Evolutionary conservation across 192 early-diverging fungal species (phyloP).

Genomic region (Borealophlyctis nickersoniae): DNA sequence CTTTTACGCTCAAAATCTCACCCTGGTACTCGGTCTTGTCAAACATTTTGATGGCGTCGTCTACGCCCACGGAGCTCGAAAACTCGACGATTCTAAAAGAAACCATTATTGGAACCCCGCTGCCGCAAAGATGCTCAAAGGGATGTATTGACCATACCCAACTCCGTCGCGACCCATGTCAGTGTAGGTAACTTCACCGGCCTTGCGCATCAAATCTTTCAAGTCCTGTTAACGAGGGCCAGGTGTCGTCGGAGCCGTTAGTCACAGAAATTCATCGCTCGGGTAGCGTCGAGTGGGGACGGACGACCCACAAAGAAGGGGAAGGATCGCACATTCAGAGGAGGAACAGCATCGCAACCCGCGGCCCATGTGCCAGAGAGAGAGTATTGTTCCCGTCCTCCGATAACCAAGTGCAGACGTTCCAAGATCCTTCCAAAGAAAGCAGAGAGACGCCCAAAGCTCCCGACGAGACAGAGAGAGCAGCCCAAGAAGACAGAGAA

Average conservation of each 20-base stretch:
- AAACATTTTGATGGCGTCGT: conserved; percentile 80
- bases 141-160: conserved; percentile 67
- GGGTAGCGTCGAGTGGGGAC: conserved; percentile 11
- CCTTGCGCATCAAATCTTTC: conserved; percentile 93
- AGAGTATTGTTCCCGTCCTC: no score
- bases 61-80: conserved; percentile 70
- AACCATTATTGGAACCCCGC: neutral
- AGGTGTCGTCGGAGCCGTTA: no score
- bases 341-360: no score
- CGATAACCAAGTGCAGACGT: no score
- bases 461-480: no score
- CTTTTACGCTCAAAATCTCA: conserved; percentile 33
- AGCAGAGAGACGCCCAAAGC: no score
- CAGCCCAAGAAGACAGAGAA: no score
- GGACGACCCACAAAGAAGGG: conserved; percentile 16
- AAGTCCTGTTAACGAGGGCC: conserved; percentile 68
- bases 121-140: neutral
- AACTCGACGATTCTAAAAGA: conserved; percentile 85
- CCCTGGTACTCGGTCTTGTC: conserved; percentile 64
- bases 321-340: no score
- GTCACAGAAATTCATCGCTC: no score
- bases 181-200: conserved; percentile 90
- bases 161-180: conserved; percentile 82
- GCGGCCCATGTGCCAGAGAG: no score
- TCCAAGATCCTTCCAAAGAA: no score